Base-by-base conservation (phyloP, 306 rosid genomes). In the Acmispon strigosus region DNA sequence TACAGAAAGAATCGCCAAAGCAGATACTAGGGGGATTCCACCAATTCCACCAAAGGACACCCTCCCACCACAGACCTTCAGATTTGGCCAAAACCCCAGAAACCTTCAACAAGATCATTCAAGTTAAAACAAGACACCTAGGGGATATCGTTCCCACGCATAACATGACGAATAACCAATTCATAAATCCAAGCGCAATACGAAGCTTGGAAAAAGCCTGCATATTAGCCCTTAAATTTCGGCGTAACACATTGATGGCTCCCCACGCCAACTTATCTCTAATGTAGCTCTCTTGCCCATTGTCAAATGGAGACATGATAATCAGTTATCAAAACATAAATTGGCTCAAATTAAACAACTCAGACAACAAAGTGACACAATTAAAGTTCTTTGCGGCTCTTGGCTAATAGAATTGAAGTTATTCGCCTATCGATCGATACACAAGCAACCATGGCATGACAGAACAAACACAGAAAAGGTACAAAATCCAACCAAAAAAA, bases 31-130 rank as follows among this genome's bases (percentile, higher is more conserved):
- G 80, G 96, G 83, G 82, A 86, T 83, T 86, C 88, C 96, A 88
- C 87, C 88, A 86, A 86, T 83, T 79, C 84, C 91, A 88, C 85
- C 90, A 89, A 89, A 83, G 85, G 88, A 80, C 89, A 86, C 89
- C 88, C 91, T 84, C 96, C 77, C 96, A 87, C 87, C 96, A 84
- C 20, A 74, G 96, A 86, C 90, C 88, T 89, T 88, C 92, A 74
- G 87, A 88, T 81, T 81, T 80, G 61, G 92, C 78, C 76, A 86
- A 83, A 86, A 90, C 86, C 92, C 83, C 79, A 76, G 84, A 83
- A 89, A 87, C 92, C 96, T 90, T 87, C 96, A 89, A 84, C 90
- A 89, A 86, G 88, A 89, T 86, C 84, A 85, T 86, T 90, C 85
- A 76, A 78, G 96, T 90, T 82, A 90, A 87, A 80, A 84, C 74